Evolutionary conservation across 495 filamentous ascomycete species (phyloP).

Genomic region (Arthonia radiata): DNA sequence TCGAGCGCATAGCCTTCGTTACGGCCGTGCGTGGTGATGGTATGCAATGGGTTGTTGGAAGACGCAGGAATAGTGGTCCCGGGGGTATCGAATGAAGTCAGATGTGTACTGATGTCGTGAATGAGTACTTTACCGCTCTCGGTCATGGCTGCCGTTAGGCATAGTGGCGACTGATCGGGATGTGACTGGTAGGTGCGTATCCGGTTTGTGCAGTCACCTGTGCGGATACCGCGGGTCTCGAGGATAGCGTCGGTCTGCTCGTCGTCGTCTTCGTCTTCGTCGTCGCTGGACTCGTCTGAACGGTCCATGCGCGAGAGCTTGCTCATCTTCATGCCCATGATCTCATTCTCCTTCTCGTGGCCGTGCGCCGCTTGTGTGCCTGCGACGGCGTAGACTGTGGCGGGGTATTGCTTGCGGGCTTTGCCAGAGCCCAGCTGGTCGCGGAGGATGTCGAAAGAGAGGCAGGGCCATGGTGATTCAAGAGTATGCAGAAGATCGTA

Average conservation of each 20-base stretch:
- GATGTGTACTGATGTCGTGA: constrained; percentile 75
- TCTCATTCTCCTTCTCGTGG: constrained; percentile 59
- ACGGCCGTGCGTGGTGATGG: constrained; percentile 68
- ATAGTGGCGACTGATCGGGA: constrained; percentile 42
- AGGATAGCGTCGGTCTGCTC: constrained; percentile 70
- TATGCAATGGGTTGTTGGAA: constrained; percentile 63
- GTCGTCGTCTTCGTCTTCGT: constrained; percentile 50
- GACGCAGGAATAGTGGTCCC: constrained; percentile 54
- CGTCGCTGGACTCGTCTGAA: constrained; percentile 25
- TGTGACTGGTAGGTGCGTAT: constrained; percentile 63
- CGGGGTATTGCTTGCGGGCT: constrained; percentile 57
- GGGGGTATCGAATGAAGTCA: constrained; percentile 67
- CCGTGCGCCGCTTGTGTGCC: constrained; percentile 71
- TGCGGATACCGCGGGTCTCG: constrained; percentile 67
- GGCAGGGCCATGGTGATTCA: constrained; percentile 81
- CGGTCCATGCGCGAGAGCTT: constrained; percentile 66
- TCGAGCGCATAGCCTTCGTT: constrained; percentile 79
- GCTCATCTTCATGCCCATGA: constrained; percentile 90
- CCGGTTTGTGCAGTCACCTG: constrained; percentile 72
- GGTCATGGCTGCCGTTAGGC: constrained; percentile 72
- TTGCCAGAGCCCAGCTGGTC: constrained; percentile 66
- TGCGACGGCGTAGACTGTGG: constrained; percentile 76
- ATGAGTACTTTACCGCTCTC: constrained; percentile 74
- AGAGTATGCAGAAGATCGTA: constrained; percentile 93
- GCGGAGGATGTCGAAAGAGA: constrained; percentile 79